Base-by-base conservation (phyloP, 352 stramenopile species). In the Globisporangium mamillatum region DNA sequence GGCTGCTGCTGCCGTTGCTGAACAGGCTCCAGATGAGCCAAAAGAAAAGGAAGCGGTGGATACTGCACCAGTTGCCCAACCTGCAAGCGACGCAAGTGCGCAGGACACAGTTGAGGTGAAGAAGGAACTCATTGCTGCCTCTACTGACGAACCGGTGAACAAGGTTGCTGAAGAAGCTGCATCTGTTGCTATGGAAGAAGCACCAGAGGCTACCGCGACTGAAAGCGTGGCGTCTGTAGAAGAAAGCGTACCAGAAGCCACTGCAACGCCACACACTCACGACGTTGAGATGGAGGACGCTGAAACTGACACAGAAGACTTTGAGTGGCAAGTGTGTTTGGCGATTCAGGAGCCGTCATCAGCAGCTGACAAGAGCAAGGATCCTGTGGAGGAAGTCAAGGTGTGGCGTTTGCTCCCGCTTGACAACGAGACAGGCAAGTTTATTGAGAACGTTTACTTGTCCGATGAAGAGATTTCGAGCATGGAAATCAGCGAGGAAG, bases 401-500 rank as follows among this genome's bases (percentile, higher is more conserved):
- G n/a, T 74, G 29, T 93, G 85, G 85, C 81, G 83, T 44, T 71
- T 93, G 44, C 68, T 91, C 3, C 78, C 80, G 5, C 64, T 93
- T 32, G 77, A 84, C 36, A 86, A 52, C 52, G 66, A 81, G 18
- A 68, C 64, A 10, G 75, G 80, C 6, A 77, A 91, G 64, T 91
- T 89, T 64, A 60, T 88, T 4, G 64, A 82, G n/a, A 74, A 86
- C 57, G 60, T 89, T 3, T 80, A 79, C 38, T 60, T 92, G 52
- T 88, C 74, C 4, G 75, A 90, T 6, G 72, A 89, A 20, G 76
- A 92, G 69, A 71, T 93, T 18, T 63, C 56, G 32, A 73, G 78
- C n/a, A 85, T 93, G 59, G 82, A 91, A 68, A 69, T 93, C 8
- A 80, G 75, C 5, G 83, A 91, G 60, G 74, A 83, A 24, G 82